Base-by-base conservation (phyloP, 1,284 basidiomycete genomes). In the Golubevia sp. region DNA sequence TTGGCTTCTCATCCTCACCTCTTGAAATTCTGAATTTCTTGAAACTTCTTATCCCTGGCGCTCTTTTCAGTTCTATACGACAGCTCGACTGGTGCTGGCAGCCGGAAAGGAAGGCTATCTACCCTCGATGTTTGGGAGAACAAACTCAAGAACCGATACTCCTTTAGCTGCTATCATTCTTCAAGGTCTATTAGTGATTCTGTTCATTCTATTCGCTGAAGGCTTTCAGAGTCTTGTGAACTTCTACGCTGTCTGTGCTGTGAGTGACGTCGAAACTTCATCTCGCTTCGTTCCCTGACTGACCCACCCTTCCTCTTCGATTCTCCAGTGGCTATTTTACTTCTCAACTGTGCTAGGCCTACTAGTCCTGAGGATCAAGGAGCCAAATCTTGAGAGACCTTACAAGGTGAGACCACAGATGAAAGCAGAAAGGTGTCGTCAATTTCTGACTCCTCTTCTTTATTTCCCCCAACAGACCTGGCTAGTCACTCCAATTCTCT, bases 81-180 rank as follows among this genome's bases (percentile, higher is more conserved):
- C 83, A 56, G 89, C 92, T 21, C 89, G 92, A 4, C 87, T 98
- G 24, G 91, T 98, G 55, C 94, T 90, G 68, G 92, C 92, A 2
- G 94, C 96, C 0, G 92, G 92, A 13, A 89, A 90, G 65, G 94
- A 98, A 84, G 89, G 91, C 20, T 96, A 92, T 83, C 87, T 99
- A 18, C 79, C 79, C 0, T 56, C 56, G 13, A n/a, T 64, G 2
- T 65, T 83, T 23, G 79, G 71, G 11, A 54, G 59, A 0, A 6
- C 69, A 13, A 65, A 70, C 25, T 25, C 59, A 1, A 51, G 63
- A 2, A 74, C 75, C 6, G 57, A 62, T 3, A 79, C 74, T 18
- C 76, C 76, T 0, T 26, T 81, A 1, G 59, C 61, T n/a, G 78
- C 76, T 2, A 51, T 71, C 21, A 23, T 75, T 8, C 56, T 81